Evolutionary conservation across 345 rosid species (phyloP).

Genomic region (Populus pruinosa): DNA sequence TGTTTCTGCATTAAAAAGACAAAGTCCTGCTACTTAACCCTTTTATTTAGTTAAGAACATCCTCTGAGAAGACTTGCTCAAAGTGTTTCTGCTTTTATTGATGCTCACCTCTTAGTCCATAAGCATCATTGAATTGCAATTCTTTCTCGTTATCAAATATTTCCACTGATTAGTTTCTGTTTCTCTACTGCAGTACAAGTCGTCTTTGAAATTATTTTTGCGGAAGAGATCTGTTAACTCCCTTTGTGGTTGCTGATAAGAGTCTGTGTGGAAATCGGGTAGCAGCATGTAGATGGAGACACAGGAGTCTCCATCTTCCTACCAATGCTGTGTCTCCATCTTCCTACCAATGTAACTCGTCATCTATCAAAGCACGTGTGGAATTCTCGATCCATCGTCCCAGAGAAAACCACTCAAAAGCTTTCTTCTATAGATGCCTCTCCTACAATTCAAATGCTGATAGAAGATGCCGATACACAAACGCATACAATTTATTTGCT

Average conservation of each 20-base stretch:
- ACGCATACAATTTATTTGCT: background rate
- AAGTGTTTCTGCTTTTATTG: background rate
- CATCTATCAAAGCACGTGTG: background rate
- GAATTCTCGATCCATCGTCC: background rate
- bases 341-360: background rate
- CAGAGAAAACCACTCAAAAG: no score
- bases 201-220: slow-evolving; percentile 23
- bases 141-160: background rate
- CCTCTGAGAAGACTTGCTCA: background rate
- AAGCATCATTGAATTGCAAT: background rate
- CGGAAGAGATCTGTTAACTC: slow-evolving; percentile 15
- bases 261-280: no score
- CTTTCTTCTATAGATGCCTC: background rate
- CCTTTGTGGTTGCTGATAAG: background rate
- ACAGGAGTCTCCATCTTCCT: background rate
- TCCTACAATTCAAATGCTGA: background rate
- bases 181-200: slow-evolving; percentile 18
- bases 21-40: background rate
- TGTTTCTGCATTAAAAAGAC: background rate
- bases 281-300: background rate
- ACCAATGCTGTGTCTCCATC: background rate
- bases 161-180: background rate
- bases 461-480: background rate
- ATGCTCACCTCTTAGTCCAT: background rate
- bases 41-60: background rate